Evolutionary conservation across 2,329 filamentous ascomycete species (phyloP).

Genomic region (Chaetothyriales sp.): DNA sequence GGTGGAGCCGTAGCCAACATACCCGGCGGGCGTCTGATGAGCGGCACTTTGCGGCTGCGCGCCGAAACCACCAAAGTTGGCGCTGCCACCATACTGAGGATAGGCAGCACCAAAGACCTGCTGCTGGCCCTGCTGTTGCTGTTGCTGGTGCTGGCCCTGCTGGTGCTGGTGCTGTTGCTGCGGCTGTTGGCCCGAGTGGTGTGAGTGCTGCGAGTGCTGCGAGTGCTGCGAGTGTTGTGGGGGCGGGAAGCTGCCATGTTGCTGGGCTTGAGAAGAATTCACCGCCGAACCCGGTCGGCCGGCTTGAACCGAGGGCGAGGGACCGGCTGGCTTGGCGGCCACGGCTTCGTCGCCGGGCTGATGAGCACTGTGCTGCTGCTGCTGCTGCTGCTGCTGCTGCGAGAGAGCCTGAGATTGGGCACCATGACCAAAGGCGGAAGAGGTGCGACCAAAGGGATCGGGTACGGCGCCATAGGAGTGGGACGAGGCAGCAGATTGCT

Average conservation of each 20-base stretch:
- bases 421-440: constrained; percentile 42
- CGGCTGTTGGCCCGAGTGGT: constrained; percentile 35
- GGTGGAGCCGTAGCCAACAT: constrained; percentile 16
- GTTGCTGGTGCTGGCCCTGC: constrained; percentile 4
- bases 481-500: constrained; percentile 36
- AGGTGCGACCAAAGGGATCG: constrained; percentile 46
- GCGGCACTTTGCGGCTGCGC: constrained; percentile 9
- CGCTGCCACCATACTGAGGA: constrained; percentile 16
- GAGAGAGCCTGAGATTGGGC: constrained; percentile 40
- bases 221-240: constrained; percentile 24
- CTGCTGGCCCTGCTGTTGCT: constrained; percentile 26
- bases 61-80: constrained; percentile 8
- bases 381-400: constrained; percentile 27
- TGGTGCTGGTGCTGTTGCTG: constrained; percentile 22
- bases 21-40: constrained; percentile 13
- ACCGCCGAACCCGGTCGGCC: constrained; percentile 50
- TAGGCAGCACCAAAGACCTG: constrained; percentile 17
- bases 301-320: constrained; percentile 49
- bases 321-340: constrained; percentile 43
- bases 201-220: constrained; percentile 26
- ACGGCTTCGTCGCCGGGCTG: constrained; percentile 33
- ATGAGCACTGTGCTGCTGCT: constrained; percentile 31
- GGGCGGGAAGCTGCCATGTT: constrained; percentile 12
- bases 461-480: constrained; percentile 41
- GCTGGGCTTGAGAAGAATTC: constrained; percentile 41